Percentiles rank a stretch among this genome's conserved stretches.
These are phyloP conservation scores for Ophioceras dolichostomum DNA, from an alignment of 2,329 filamentous ascomycete genomes.

Conservation along the genomic window DNA sequence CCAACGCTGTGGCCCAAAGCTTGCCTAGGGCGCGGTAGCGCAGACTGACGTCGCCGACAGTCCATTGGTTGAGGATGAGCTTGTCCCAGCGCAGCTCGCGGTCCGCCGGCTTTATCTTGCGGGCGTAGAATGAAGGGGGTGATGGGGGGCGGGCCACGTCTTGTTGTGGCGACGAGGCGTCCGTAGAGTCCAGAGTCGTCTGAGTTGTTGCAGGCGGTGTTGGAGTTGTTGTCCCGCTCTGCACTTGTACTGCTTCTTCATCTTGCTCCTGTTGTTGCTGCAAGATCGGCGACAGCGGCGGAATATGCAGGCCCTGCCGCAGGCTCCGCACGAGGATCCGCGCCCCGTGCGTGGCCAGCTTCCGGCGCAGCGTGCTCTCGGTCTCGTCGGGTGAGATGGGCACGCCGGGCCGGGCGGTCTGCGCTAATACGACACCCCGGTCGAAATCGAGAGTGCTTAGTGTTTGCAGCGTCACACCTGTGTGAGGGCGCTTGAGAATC, in stretches of 20 bases:
- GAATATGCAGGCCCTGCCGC: constrained; percentile 48
- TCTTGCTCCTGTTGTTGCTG: too few relatives aligned
- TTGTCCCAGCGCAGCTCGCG: constrained; percentile 46
- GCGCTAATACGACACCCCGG: constrained; percentile 60
- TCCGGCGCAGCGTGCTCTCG: constrained; percentile 31
- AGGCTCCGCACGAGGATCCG: constrained; percentile 59
- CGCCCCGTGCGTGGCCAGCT: constrained; percentile 52
- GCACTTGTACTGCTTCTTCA: too few relatives aligned
- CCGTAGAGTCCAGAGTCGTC: too few relatives aligned
- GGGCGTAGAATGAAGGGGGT: too few relatives aligned
- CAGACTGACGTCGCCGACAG: constrained; percentile 36
- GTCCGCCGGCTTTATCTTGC: constrained; percentile 59
- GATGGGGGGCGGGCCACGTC: too few relatives aligned
- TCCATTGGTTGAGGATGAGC: constrained; percentile 25
- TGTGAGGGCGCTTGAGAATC: constrained; percentile 43
- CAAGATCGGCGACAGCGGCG: constrained; percentile 35
- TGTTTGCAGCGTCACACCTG: constrained; percentile 80
- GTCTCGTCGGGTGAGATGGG: constrained; percentile 28
- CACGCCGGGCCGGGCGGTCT: constrained; percentile 50
- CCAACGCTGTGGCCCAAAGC: too few relatives aligned
- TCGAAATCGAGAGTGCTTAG: constrained; percentile 69
- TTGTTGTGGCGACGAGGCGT: too few relatives aligned
- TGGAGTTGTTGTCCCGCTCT: too few relatives aligned
- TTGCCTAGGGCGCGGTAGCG: constrained; percentile 49
- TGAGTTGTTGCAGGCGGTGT: too few relatives aligned